Conservation (phyloP, 805 yeast species). For the Yarrowia hollandica region DNA sequence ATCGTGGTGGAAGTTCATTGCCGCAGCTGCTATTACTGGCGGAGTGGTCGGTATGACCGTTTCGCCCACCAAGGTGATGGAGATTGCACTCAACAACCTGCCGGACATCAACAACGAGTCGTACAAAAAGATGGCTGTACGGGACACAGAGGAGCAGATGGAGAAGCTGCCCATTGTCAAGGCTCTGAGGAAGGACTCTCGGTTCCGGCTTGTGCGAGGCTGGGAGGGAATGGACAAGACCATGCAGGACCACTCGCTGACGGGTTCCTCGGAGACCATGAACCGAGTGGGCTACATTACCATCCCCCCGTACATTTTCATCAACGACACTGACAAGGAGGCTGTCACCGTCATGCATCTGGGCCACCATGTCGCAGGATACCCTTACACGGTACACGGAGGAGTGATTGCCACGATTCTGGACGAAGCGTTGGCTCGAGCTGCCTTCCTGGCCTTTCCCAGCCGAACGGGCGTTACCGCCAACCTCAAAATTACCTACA, state of each 20-base stretch:
- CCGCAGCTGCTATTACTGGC: conserved; percentile 14
- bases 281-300: conserved; percentile 77
- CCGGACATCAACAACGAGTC: conserved; percentile 16
- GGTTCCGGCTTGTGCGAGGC: conserved; percentile 24
- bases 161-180: conserved; percentile 17
- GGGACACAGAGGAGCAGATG: conserved; percentile 21
- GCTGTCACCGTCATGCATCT: conserved; percentile 69
- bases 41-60: conserved; percentile 16
- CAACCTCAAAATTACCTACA: conserved; percentile 61
- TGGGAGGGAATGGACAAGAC: conserved; percentile 27
- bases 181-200: conserved; percentile 14
- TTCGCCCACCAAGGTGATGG: conserved; percentile 27
- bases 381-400: conserved; percentile 83
- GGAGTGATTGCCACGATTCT: conserved; percentile 80
- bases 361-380: conserved; percentile 79
- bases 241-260: conserved; percentile 37
- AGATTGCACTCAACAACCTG: conserved; percentile 8
- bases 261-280: conserved; percentile 50
- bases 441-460: conserved; percentile 83
- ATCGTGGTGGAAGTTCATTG: conserved; percentile 22
- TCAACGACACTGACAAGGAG: conserved; percentile 55
- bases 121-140: not conserved
- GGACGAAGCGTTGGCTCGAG: conserved; percentile 82
- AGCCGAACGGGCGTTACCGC: conserved; percentile 89
- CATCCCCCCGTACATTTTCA: conserved; percentile 68